phyloP scores from a whole-genome alignment of 495 filamentous ascomycete genomes.

The Chaetomium fimeti region DNA sequence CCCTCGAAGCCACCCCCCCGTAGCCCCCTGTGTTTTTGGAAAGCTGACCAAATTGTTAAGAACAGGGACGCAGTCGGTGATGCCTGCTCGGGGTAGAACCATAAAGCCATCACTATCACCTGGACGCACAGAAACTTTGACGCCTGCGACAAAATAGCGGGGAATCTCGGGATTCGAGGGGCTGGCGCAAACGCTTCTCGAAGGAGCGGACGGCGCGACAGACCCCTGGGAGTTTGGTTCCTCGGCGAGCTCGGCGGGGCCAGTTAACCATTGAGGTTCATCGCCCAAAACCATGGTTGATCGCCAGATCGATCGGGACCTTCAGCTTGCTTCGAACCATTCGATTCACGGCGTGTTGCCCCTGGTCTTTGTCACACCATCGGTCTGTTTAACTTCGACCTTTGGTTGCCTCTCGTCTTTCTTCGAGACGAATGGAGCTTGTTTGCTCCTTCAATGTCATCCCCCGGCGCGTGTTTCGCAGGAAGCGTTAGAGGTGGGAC shows the following conservation, averaged over 20 bases:
- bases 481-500: constrained; percentile 23
- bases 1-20: not conserved
- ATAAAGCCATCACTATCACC: too few species aligned
- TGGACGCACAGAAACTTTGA: constrained; percentile 18
- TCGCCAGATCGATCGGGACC: not conserved
- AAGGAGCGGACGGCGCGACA: constrained; percentile 16
- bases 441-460: constrained; percentile 18
- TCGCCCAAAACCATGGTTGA: constrained; percentile 5
- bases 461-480: constrained; percentile 20
- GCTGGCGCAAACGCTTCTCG: constrained; percentile 13
- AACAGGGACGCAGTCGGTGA: constrained; percentile 1
- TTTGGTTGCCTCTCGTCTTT: not conserved
- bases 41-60: not conserved
- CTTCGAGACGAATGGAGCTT: not conserved
- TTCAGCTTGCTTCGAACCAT: not conserved
- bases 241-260: constrained; percentile 17
- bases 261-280: constrained; percentile 8
- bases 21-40: constrained; percentile 15
- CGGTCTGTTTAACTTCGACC: not conserved
- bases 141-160: constrained; percentile 13
- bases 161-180: constrained; percentile 13
- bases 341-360: not conserved
- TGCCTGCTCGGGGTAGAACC: constrained; percentile 12
- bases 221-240: not conserved
- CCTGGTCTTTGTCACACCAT: not conserved